These are phyloP conservation scores for Plasmodium vivax DNA, from an alignment of 169 alveolate species.

Conservation along the genomic window DNA sequence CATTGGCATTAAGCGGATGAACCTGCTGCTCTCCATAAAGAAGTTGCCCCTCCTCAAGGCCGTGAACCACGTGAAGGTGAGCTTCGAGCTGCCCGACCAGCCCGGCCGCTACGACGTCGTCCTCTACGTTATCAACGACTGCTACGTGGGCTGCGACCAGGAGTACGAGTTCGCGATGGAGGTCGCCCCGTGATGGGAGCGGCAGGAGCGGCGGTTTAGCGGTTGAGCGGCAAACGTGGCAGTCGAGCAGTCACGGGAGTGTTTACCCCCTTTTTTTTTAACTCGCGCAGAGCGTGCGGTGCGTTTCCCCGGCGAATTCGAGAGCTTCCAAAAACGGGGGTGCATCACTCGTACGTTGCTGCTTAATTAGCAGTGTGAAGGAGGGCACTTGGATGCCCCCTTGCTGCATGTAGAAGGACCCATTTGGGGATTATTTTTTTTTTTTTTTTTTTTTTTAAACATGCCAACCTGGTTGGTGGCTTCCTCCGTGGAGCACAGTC, in stretches of 20 bases:
- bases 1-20: conserved; percentile 92
- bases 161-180: conserved; percentile 75
- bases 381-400: not conserved
- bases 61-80: conserved; percentile 78
- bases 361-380: not conserved
- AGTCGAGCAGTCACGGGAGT: not conserved
- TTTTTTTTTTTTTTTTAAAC: not conserved
- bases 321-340: not conserved
- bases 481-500: not conserved
- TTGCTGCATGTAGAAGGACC: not conserved
- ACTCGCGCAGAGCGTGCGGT: not conserved
- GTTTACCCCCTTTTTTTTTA: not conserved
- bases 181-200: not conserved
- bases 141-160: conserved; percentile 89
- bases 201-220: not conserved
- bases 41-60: conserved; percentile 84
- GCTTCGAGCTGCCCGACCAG: conserved; percentile 87
- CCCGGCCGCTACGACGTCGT: conserved; percentile 85
- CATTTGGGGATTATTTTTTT: not conserved
- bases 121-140: conserved; percentile 87
- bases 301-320: not conserved
- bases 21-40: conserved; percentile 90
- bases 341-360: not conserved
- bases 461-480: not conserved
- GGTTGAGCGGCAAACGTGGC: not conserved